Evolutionary conservation across 139 green algal genomes (phyloP), one percentile per base, ranked within the genome.

Genomic region (Chlorella ohadii): DNA sequence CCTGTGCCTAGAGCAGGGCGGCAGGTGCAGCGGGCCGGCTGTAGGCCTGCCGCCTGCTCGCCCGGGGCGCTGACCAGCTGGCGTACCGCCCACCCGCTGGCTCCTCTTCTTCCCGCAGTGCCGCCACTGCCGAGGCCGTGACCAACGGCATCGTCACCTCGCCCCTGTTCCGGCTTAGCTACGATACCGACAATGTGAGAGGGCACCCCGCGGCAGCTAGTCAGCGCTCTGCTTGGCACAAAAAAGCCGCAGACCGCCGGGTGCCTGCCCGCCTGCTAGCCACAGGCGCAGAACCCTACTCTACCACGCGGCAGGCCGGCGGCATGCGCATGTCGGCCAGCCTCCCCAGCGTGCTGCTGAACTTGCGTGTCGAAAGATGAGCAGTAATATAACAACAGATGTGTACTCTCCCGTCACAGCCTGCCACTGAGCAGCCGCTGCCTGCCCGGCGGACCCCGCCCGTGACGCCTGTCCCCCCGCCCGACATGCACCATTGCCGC

Each of bases 161-260:
- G 31, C 81, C 81, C 64, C 73, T 89, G 23, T 89, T 89, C 72
- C 84, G 56, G 19, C 41, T 78, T 12, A 66, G 38, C 11, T 89
- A 89, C 61, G 73, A 84, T 36, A 79, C 79, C 34, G 71, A 88
- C 22, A 88, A 88, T n/a, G 85, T 88, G 67, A 81, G 84, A 33
- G 39, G 15, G n/a, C 28, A 6, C 4, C 63, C 16, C 55, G 34
- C 15, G 6, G 51, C 51, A 59, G 51, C 11, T 59, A 13, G 51
- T 9, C 15, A 59, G 12, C 12, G 20, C 20, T 74, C 28, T 25
- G 31, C 20, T 55, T 3, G 0, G 74, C 23, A n/a, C 11, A 72
- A 44, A 4, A 2, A 12, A 44, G 33, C 22, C 12, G n/a, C 31
- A 3, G 41, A 61, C 27, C 23, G n/a, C 44, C 17, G 16, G 33